These are phyloP conservation scores for Mucor irregularis DNA, from an alignment of 371 early-diverging fungal genomes.

Conservation along the genomic window DNA sequence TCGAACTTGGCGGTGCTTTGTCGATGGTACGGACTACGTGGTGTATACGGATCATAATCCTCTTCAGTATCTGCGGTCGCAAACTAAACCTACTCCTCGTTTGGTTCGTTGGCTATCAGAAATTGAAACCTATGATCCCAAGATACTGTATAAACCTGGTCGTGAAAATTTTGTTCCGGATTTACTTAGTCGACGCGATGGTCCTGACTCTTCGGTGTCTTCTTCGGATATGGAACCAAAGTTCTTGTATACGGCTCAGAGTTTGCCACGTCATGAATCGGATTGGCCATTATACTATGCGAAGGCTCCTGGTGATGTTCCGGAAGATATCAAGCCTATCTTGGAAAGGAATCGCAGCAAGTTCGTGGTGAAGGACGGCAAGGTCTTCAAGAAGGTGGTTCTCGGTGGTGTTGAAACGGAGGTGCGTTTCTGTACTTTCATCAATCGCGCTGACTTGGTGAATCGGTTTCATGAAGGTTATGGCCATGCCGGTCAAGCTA, in stretches of 20 bases:
- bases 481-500: conserved; percentile 18
- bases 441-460: conserved; percentile 8
- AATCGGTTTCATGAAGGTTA: conserved; percentile 1
- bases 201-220: not conserved
- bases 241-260: conserved; percentile 13
- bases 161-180: conserved; percentile 6
- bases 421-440: not conserved
- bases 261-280: not conserved
- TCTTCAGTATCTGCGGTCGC: conserved; percentile 21
- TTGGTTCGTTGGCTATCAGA: conserved; percentile 27
- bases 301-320: conserved; percentile 20
- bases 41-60: conserved; percentile 31
- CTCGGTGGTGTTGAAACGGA: not conserved
- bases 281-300: conserved; percentile 26
- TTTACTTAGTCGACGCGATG: not conserved
- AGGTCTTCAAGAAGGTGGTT: not conserved
- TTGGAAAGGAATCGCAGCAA: not conserved
- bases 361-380: not conserved
- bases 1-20: conserved; percentile 30
- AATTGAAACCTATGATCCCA: conserved; percentile 18
- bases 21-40: conserved; percentile 21
- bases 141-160: conserved; percentile 29
- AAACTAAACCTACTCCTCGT: conserved; percentile 25
- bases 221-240: conserved; percentile 7
- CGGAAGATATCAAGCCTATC: conserved; percentile 5